Evolutionary conservation across 306 rosid genomes (phyloP).

Genomic region (Calophaca sinica): DNA sequence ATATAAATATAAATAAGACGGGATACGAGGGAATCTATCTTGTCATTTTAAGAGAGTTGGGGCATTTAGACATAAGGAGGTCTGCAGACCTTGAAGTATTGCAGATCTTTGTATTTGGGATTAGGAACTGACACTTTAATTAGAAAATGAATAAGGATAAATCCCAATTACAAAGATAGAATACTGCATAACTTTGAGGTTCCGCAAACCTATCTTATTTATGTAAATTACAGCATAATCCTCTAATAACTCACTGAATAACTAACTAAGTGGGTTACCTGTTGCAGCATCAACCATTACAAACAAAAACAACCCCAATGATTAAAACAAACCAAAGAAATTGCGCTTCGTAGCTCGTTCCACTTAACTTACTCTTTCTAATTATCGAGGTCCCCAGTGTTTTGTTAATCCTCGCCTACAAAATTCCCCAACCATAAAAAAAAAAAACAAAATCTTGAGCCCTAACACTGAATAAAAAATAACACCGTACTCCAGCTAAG

Average conservation of each 20-base stretch:
- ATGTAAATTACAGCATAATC: not conserved
- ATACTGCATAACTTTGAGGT: too few relatives aligned
- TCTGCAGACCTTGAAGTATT: not conserved
- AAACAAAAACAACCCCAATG: not conserved
- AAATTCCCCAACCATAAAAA: not conserved
- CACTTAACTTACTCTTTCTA: constrained; percentile 12
- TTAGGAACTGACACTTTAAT: too few relatives aligned
- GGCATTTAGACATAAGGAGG: not conserved
- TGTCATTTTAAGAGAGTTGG: not conserved
- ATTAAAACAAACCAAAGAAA: constrained; percentile 5
- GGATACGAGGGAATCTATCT: not conserved
- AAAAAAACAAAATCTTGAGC: not conserved
- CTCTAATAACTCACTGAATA: not conserved
- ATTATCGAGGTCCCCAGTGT: not conserved
- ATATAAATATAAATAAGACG: not conserved
- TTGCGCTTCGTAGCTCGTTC: constrained; percentile 3
- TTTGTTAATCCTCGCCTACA: not conserved
- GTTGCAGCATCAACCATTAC: not conserved
- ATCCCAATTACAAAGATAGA: not conserved
- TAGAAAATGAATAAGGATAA: too few relatives aligned
- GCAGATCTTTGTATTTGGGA: not conserved
- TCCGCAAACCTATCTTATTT: not conserved
- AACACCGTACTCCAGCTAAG: constrained; percentile 1
- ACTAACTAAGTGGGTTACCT: too few relatives aligned
- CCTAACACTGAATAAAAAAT: not conserved